Percentiles rank a stretch among this genome's conserved stretches.
Evolutionary conservation across 192 early-diverging fungal species (phyloP).

Genomic region (Backusella tuberculispora): DNA sequence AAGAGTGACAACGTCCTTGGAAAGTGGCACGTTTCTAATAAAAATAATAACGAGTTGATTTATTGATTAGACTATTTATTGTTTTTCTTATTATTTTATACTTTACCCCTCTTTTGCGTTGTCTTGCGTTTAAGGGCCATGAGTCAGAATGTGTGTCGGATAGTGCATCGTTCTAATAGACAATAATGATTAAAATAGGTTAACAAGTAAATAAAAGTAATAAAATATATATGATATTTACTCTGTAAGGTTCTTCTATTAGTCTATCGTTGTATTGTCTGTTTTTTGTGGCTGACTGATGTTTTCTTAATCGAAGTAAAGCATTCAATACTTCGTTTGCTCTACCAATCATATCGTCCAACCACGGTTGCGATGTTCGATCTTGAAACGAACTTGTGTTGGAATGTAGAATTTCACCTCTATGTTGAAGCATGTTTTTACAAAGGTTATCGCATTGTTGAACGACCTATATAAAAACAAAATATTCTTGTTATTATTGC

Average conservation of each 20-base stretch:
- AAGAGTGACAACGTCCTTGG: constrained; percentile 75
- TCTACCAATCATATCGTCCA: constrained; percentile 38
- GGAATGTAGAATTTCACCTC: constrained; percentile 8
- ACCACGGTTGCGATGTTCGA: constrained; percentile 22
- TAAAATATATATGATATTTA: background rate
- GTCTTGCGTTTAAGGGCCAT: constrained; percentile 1
- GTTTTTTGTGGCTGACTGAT: constrained; percentile 27
- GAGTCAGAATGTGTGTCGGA: background rate
- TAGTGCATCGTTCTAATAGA: background rate
- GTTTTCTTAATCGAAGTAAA: constrained; percentile 24
- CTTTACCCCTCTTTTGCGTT: constrained; percentile 38
- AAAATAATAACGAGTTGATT: background rate
- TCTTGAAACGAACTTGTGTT: background rate
- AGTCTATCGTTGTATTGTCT: background rate
- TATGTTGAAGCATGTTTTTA: constrained; percentile 30
- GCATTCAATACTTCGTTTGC: constrained; percentile 32
- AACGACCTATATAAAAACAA: constrained; percentile 16
- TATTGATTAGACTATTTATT: background rate
- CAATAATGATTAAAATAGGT: background rate
- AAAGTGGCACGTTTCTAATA: constrained; percentile 59
- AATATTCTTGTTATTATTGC: background rate
- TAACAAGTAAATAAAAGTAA: no score
- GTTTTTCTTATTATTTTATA: background rate
- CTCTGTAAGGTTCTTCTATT: constrained; percentile 5
- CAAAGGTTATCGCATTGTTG: constrained; percentile 25